Evolutionary conservation across 1,139 yeast genomes (phyloP).

Genomic region (Pichia terricola): DNA sequence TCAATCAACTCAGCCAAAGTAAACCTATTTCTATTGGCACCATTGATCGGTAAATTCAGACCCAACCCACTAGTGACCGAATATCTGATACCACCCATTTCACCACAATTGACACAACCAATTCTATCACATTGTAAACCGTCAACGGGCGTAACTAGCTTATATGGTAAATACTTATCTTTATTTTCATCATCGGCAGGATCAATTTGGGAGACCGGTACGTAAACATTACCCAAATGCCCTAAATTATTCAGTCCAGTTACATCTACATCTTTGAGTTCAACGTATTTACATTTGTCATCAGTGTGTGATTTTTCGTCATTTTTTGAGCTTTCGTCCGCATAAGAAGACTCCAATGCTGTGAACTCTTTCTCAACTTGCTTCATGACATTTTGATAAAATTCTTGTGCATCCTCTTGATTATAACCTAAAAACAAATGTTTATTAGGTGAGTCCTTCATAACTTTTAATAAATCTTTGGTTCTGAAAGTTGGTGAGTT

Average conservation of each 20-base stretch:
- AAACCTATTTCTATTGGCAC: conserved; percentile 33
- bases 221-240: conserved; percentile 49
- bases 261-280: conserved; percentile 17
- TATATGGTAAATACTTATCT: conserved; percentile 40
- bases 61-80: conserved; percentile 77
- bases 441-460: conserved; percentile 74
- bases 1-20: conserved; percentile 49
- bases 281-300: conserved; percentile 18
- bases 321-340: background rate
- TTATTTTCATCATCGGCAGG: conserved; percentile 42
- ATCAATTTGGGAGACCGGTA: conserved; percentile 66
- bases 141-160: conserved; percentile 77
- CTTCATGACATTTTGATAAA: conserved; percentile 70
- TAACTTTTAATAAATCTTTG: conserved; percentile 48
- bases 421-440: conserved; percentile 73
- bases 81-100: conserved; percentile 81
- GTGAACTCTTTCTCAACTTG: conserved; percentile 58
- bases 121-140: conserved; percentile 81
- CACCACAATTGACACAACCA: conserved; percentile 85
- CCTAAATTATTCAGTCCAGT: conserved; percentile 47
- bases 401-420: conserved; percentile 94
- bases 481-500: conserved; percentile 58
- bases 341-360: conserved; percentile 4
- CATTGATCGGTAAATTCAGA: conserved; percentile 44
- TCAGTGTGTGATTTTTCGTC: background rate